Percentiles rank a stretch among this genome's conserved stretches.
Evolutionary conservation across 1,284 basidiomycete genomes (phyloP).

Genomic region (Ustilago vetiveriae): DNA sequence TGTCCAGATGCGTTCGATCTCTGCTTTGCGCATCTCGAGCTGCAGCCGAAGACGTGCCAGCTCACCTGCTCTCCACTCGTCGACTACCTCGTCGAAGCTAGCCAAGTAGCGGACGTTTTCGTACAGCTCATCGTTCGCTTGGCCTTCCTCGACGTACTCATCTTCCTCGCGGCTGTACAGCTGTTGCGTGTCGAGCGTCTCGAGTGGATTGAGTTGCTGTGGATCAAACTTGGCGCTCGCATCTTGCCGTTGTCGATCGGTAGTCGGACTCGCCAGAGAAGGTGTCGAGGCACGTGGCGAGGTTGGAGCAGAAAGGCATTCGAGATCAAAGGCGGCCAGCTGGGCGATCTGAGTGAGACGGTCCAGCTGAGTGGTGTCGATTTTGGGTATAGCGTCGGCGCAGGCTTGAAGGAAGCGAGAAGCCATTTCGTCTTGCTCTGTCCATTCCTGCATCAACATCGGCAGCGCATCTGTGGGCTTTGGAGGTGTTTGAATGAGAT

Average conservation of each 20-base stretch:
- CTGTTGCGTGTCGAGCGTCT: slow-evolving; percentile 25
- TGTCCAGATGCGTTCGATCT: slow-evolving; percentile 40
- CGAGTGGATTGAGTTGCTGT: slow-evolving; percentile 24
- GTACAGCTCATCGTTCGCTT: slow-evolving; percentile 29
- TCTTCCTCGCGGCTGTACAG: slow-evolving; percentile 31
- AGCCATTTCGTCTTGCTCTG: slow-evolving; percentile 39
- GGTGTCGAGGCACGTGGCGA: slow-evolving; percentile 11
- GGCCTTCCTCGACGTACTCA: slow-evolving; percentile 23
- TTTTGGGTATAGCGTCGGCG: slow-evolving; percentile 13
- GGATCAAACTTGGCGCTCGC: slow-evolving; percentile 16
- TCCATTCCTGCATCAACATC: slow-evolving; percentile 27
- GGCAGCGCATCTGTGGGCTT: slow-evolving; percentile 1
- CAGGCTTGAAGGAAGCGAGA: slow-evolving; percentile 33
- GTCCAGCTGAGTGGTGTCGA: slow-evolving; percentile 42
- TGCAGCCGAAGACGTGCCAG: slow-evolving; percentile 32
- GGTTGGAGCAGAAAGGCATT: slow-evolving; percentile 5
- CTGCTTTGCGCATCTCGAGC: slow-evolving; percentile 39
- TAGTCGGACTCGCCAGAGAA: not conserved
- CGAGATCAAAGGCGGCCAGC: slow-evolving; percentile 36
- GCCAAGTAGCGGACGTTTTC: slow-evolving; percentile 24
- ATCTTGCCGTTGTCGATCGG: slow-evolving; percentile 11
- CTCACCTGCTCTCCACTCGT: slow-evolving; percentile 41
- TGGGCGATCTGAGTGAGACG: slow-evolving; percentile 40
- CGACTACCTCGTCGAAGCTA: slow-evolving; percentile 38
- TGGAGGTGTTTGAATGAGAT: slow-evolving; percentile 15